Percentiles rank a stretch among this genome's conserved stretches.
These are phyloP conservation scores for Suhomyces faveliae DNA, from an alignment of 805 yeast genomes.

Conservation along the genomic window DNA sequence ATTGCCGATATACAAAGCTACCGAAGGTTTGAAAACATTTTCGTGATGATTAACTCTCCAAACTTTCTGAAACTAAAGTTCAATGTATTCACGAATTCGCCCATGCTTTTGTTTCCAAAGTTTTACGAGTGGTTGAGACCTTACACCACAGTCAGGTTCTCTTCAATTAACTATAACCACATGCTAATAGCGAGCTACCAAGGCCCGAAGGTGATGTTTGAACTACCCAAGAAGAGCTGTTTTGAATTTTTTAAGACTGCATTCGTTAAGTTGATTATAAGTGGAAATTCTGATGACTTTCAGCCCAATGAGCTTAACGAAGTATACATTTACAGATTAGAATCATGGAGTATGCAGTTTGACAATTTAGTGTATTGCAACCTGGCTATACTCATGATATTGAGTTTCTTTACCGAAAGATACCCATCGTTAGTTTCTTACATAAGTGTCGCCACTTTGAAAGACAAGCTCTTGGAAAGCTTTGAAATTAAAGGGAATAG, in stretches of 20 bases:
- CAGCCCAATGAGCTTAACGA: conserved; percentile 10
- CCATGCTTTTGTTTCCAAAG: conserved; percentile 23
- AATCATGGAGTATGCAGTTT: not conserved
- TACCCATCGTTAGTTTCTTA: not conserved
- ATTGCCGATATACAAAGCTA: conserved; percentile 10
- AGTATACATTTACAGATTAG: conserved; percentile 5
- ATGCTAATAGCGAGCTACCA: conserved; percentile 10
- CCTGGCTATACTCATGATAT: conserved; percentile 2
- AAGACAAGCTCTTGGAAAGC: not conserved
- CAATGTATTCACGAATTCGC: conserved; percentile 22
- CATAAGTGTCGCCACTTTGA: not conserved
- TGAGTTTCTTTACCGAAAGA: not conserved
- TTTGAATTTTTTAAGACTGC: conserved; percentile 6
- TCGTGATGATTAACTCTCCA: conserved; percentile 8
- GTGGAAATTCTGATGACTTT: not conserved
- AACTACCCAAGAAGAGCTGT: not conserved
- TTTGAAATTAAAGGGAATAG: not conserved
- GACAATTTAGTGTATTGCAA: conserved; percentile 4
- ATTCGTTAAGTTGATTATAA: conserved; percentile 7
- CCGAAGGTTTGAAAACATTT: conserved; percentile 20
- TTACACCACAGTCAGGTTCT: not conserved
- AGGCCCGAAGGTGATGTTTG: conserved; percentile 7
- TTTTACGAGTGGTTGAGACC: conserved; percentile 20
- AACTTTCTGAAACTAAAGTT: conserved; percentile 12
- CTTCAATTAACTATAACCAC: conserved; percentile 2